These are phyloP conservation scores for Pseudotsuga menziesii DNA, from an alignment of 75 land plant genomes.

Conservation along the genomic window DNA sequence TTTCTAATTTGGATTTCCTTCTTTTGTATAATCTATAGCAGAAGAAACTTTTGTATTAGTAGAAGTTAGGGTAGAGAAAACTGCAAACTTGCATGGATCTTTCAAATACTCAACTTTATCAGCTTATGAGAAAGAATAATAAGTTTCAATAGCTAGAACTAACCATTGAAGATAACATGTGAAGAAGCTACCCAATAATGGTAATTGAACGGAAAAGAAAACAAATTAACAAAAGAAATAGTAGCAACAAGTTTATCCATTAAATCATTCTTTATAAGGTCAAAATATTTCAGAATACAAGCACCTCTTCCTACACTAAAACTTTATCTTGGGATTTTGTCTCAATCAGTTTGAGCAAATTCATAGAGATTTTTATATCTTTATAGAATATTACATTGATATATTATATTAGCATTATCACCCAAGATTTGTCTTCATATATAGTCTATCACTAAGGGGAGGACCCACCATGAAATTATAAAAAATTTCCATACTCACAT, in stretches of 20 bases:
- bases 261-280: constrained; percentile 45
- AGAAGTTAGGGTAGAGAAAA: constrained; percentile 31
- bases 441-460: too few species aligned
- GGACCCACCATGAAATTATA: too few species aligned
- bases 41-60: constrained; percentile 18
- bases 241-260: constrained; percentile 35
- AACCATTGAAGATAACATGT: constrained; percentile 40
- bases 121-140: constrained; percentile 58
- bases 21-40: constrained; percentile 27
- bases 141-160: constrained; percentile 55
- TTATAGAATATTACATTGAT: too few species aligned
- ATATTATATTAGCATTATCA: too few species aligned
- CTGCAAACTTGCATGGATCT: constrained; percentile 59
- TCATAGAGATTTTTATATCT: too few species aligned
- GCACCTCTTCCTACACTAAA: too few species aligned
- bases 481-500: too few species aligned
- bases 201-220: constrained; percentile 35
- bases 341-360: too few species aligned
- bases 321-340: too few species aligned
- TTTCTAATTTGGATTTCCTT: constrained; percentile 49
- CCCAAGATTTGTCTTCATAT: too few species aligned
- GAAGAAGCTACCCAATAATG: constrained; percentile 55
- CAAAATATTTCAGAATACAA: constrained; percentile 27
- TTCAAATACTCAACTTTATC: constrained; percentile 57
- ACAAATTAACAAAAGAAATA: constrained; percentile 28